A percentile compares a stretch with the other conserved stretches of the same genome.
Conservation (phyloP, 2,329 filamentous ascomycete genomes). For the Colletotrichum tabaci region DNA sequence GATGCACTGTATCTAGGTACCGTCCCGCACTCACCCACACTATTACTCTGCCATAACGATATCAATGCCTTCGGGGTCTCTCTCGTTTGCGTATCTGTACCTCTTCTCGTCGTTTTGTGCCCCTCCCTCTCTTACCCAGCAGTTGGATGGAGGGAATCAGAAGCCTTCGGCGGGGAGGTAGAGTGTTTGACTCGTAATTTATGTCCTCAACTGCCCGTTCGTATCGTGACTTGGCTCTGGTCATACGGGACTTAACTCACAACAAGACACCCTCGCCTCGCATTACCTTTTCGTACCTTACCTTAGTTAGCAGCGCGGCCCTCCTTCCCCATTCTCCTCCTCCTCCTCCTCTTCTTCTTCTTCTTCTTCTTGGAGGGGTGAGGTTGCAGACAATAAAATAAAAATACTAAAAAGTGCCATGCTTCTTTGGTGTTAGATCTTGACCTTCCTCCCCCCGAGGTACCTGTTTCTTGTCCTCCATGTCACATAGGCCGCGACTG, state of each 20-base stretch:
- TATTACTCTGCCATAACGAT: not conserved
- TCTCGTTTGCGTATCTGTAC: constrained; percentile 2
- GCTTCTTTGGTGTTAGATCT: constrained; percentile 16
- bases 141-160: constrained; percentile 20
- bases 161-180: constrained; percentile 27
- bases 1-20: not conserved
- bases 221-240: constrained; percentile 16
- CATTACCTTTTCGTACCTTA: constrained; percentile 34
- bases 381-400: no score
- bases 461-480: not conserved
- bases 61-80: not conserved
- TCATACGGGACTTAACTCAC: constrained; percentile 7
- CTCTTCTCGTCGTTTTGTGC: not conserved
- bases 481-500: constrained; percentile 16
- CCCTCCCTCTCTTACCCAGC: not conserved
- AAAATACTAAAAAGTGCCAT: no score
- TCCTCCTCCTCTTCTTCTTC: not conserved
- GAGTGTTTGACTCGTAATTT: constrained; percentile 37
- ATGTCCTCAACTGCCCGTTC: constrained; percentile 7
- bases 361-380: not conserved
- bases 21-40: no score
- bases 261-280: constrained; percentile 7
- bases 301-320: constrained; percentile 37
- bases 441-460: constrained; percentile 7
- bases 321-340: no score